Conservation (phyloP, 1,284 basidiomycete genomes). For the Leccinum insigne region DNA sequence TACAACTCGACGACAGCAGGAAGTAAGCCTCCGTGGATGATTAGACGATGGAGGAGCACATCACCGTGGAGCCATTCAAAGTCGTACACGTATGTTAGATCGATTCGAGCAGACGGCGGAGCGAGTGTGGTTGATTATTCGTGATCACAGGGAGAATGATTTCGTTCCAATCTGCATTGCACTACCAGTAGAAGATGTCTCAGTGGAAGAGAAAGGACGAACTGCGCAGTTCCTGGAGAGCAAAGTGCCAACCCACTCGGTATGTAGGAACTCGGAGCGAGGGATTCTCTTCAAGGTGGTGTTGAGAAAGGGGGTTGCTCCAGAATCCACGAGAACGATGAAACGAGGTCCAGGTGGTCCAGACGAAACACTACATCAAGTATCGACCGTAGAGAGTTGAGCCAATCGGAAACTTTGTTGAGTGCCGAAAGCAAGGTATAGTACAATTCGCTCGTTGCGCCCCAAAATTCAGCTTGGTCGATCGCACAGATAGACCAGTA, state of each 20-base stretch:
- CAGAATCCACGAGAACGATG: slow-evolving; percentile 21
- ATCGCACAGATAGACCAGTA: slow-evolving; percentile 38
- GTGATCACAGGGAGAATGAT: slow-evolving; percentile 76
- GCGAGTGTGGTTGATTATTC: slow-evolving; percentile 71
- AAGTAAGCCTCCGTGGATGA: too few species aligned
- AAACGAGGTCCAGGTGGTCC: slow-evolving; percentile 27
- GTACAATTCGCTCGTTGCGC: slow-evolving; percentile 16
- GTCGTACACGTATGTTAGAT: slow-evolving; percentile 41
- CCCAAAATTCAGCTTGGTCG: slow-evolving; percentile 3
- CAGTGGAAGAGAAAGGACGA: slow-evolving; percentile 12
- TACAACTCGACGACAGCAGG: too few species aligned
- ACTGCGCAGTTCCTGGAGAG: slow-evolving; percentile 42
- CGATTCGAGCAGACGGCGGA: slow-evolving; percentile 65
- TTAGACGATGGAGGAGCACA: too few species aligned
- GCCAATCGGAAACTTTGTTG: slow-evolving; percentile 15
- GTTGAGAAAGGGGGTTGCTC: slow-evolving; percentile 21
- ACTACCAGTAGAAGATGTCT: slow-evolving; percentile 5
- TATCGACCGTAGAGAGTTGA: slow-evolving; percentile 19
- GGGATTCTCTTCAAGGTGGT: slow-evolving; percentile 51
- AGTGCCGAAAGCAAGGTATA: slow-evolving; percentile 20
- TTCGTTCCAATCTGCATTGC: slow-evolving; percentile 65
- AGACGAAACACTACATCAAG: slow-evolving; percentile 38
- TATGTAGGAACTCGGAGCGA: slow-evolving; percentile 51
- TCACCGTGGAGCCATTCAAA: too few species aligned
- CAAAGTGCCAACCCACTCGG: slow-evolving; percentile 68